Evolutionary conservation across 2,329 filamentous ascomycete genomes (phyloP).

Genomic region (Fusarium aywerte): DNA sequence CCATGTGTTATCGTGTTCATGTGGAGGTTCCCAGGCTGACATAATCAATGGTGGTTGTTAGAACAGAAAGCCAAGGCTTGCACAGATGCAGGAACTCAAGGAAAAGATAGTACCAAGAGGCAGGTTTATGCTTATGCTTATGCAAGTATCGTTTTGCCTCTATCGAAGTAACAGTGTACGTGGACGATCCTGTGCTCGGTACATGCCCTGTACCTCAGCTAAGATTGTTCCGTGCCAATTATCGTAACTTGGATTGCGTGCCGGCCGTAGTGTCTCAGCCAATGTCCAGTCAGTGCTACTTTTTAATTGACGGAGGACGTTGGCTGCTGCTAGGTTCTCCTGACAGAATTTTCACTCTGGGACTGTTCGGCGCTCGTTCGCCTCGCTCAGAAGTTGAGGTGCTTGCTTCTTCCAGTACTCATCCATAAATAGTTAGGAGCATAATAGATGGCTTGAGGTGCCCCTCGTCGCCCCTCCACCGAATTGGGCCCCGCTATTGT

Average conservation of each 20-base stretch:
- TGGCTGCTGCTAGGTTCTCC: slow-evolving; percentile 44
- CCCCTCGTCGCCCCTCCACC: slow-evolving; percentile 42
- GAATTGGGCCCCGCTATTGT: slow-evolving; percentile 44
- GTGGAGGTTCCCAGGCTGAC: slow-evolving; percentile 23
- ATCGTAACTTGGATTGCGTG: slow-evolving; percentile 19
- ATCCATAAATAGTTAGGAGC: slow-evolving; percentile 40
- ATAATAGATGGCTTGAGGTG: slow-evolving; percentile 13
- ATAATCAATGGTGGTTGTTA: slow-evolving; percentile 20
- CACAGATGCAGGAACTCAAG: slow-evolving; percentile 35
- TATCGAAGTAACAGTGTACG: slow-evolving; percentile 27
- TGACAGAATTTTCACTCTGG: slow-evolving; percentile 49
- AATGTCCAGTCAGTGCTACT: slow-evolving; percentile 35
- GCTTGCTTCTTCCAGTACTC: slow-evolving; percentile 36
- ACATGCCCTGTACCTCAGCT: slow-evolving; percentile 4
- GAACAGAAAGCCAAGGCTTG: slow-evolving; percentile 38
- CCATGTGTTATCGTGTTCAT: slow-evolving; percentile 20
- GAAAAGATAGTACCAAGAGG: slow-evolving; percentile 13
- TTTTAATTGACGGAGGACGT: slow-evolving; percentile 36
- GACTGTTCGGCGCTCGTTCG: slow-evolving; percentile 38
- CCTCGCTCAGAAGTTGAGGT: slow-evolving; percentile 38
- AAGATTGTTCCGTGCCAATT: slow-evolving; percentile 19
- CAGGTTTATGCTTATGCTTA: slow-evolving; percentile 5
- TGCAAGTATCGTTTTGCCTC: slow-evolving; percentile 28
- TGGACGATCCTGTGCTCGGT: slow-evolving; percentile 6
- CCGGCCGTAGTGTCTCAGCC: slow-evolving; percentile 39